Evolutionary conservation across 306 rosid genomes (phyloP).

Genomic region (Castanopsis chinensis): DNA sequence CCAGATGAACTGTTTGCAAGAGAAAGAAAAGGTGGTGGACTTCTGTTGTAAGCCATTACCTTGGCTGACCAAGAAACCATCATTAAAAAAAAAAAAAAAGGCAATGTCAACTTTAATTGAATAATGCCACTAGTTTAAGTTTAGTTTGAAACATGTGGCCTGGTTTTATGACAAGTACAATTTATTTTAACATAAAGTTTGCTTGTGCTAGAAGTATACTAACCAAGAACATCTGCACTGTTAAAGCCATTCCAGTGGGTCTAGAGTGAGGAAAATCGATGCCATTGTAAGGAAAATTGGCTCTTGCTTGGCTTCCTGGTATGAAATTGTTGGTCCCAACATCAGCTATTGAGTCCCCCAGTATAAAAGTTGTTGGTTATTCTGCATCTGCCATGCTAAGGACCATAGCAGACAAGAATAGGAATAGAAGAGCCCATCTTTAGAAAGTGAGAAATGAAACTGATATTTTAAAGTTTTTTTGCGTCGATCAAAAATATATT

Average conservation of each 20-base stretch:
- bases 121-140: not conserved
- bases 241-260: slow-evolving; percentile 31
- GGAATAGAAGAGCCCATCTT: not conserved
- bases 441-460: not conserved
- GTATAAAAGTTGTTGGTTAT: slow-evolving; percentile 11
- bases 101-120: not conserved
- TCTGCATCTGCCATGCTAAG: slow-evolving; percentile 8
- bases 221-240: slow-evolving; percentile 35
- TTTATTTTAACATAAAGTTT: not conserved
- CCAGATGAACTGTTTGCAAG: not conserved
- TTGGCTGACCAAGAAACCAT: slow-evolving; percentile 12
- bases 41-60: slow-evolving; percentile 16
- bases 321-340: slow-evolving; percentile 34
- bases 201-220: not conserved
- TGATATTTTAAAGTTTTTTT: too few species aligned
- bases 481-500: too few species aligned
- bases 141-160: too few species aligned
- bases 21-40: slow-evolving; percentile 26
- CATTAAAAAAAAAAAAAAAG: not conserved
- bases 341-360: slow-evolving; percentile 33
- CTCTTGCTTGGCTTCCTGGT: slow-evolving; percentile 18
- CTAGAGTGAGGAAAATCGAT: slow-evolving; percentile 17
- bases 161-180: too few species aligned
- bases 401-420: not conserved
- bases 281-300: slow-evolving; percentile 32